Evolutionary conservation across 306 rosid species (phyloP), one percentile per base, ranked within the genome.

Genomic region (Prunus mume): DNA sequence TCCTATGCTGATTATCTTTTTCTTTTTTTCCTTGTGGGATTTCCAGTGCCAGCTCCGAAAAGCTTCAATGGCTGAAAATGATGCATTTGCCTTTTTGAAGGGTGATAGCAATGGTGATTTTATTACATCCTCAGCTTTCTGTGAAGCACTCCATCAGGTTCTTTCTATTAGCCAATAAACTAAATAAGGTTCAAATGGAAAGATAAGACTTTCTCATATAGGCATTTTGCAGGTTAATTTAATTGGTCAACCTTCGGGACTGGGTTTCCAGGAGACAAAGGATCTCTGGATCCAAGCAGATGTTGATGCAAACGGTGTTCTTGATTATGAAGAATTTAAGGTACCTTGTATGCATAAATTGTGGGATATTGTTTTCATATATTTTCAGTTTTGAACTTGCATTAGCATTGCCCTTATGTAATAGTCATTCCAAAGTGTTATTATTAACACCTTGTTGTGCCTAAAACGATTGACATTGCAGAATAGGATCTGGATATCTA

Each of bases 271-370:
- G 85, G 96, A 95, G 77, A 69, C 85, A 60, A 89, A 88, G 73
- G 93, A 92, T 79, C 81, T 95, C 68, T 95, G 97, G 99, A 81
- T 77, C 65, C 89, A 90, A 88, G 97, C 90, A 76, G 97, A 95
- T 65, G 72, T 79, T 0, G 91, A 89, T 49, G 93, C 96, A 83
- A 91, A 89, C 63, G 92, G 93, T 65, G 82, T 89, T 68, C 80
- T 92, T 34, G 90, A 88, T 83, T 87, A 82, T 14, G 90, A 89
- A 81, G 93, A 90, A 83, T 92, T 95, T 81, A 87, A 89, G 99
- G 99, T 92, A 87, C 79, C 46, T 47, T 64, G 1, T 69, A 69
- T 32, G 15, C 81, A 68, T 72, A 32, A 38, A 17, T 83, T 66
- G 71, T 65, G 49, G 56, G 28, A 27, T 38, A 30, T 76, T 50